Percentiles rank a stretch among this genome's conserved stretches.
phyloP scores from a whole-genome alignment of 352 stramenopile genomes.

The Globisporangium megalacanthum region DNA sequence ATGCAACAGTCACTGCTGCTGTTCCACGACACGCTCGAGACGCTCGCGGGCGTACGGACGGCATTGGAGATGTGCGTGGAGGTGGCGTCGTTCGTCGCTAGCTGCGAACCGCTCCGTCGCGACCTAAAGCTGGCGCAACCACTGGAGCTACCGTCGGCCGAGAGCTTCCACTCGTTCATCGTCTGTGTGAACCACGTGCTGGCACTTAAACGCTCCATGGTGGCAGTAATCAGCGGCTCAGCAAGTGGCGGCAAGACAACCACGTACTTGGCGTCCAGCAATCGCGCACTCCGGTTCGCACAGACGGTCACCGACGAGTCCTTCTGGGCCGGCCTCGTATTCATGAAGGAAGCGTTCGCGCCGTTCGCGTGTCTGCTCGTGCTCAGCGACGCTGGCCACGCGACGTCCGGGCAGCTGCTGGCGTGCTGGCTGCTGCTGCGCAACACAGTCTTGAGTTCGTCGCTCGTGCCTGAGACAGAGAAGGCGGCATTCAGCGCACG shows the following conservation, averaged over 20 bases:
- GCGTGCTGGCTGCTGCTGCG: conserved; percentile 23
- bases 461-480: conserved; percentile 11
- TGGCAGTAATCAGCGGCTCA: no score
- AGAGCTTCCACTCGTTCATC: conserved; percentile 18
- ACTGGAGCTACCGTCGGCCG: conserved; percentile 1
- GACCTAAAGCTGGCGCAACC: neutral
- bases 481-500: conserved; percentile 16
- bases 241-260: no score
- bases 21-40: conserved; percentile 16
- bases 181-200: conserved; percentile 17
- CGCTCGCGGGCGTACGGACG: conserved; percentile 14
- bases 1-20: conserved; percentile 26
- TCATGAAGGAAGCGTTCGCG: conserved; percentile 13
- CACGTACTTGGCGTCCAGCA: no score
- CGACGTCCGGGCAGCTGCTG: conserved; percentile 24
- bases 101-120: conserved; percentile 4
- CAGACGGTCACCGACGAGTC: conserved; percentile 9
- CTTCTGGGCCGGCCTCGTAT: conserved; percentile 22
- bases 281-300: neutral
- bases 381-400: conserved; percentile 21
- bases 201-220: conserved; percentile 4
- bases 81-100: conserved; percentile 9
- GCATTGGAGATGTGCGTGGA: conserved; percentile 19
- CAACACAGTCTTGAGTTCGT: conserved; percentile 9
- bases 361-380: conserved; percentile 22